These are phyloP conservation scores for Roridomyces roridus DNA, from an alignment of 768 basidiomycete species.

Conservation along the genomic window DNA sequence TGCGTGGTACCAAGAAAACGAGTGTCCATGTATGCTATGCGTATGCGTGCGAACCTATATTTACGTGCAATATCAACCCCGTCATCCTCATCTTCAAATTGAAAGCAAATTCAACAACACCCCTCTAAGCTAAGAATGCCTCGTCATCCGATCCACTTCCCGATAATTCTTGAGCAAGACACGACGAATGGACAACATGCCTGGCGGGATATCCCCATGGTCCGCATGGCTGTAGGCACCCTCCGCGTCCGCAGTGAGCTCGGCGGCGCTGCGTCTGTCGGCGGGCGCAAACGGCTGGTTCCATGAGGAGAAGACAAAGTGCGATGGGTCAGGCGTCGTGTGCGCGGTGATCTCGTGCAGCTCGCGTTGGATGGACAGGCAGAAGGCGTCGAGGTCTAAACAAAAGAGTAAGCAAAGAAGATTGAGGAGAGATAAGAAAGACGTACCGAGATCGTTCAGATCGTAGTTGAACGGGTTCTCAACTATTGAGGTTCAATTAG, in stretches of 20 bases:
- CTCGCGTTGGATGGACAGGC: conserved; percentile 68
- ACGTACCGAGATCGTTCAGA: conserved; percentile 65
- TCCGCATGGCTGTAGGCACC: conserved; percentile 41
- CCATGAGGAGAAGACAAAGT: conserved; percentile 58
- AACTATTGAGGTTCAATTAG: conserved; percentile 4
- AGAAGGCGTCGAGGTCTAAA: conserved; percentile 71
- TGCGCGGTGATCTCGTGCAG: conserved; percentile 80
- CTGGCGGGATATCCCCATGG: conserved; percentile 33
- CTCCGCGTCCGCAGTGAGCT: conserved; percentile 47
- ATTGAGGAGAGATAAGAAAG: background rate
- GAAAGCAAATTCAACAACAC: too few relatives aligned
- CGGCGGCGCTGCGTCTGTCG: conserved; percentile 61
- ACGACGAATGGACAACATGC: conserved; percentile 44
- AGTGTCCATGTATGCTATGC: too few relatives aligned
- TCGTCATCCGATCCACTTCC: conserved; percentile 44
- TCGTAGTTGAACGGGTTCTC: conserved; percentile 77
- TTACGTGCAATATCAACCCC: too few relatives aligned
- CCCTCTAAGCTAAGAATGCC: background rate
- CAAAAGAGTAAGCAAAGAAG: background rate
- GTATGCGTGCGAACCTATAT: too few relatives aligned
- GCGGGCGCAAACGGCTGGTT: conserved; percentile 78
- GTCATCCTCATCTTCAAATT: too few relatives aligned
- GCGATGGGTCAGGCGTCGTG: conserved; percentile 56
- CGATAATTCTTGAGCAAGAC: conserved; percentile 49
- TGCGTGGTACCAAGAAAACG: too few relatives aligned